Base-by-base conservation (phyloP, 108 stramenopile genomes). In the Mayamaea pseudoterrestris region DNA sequence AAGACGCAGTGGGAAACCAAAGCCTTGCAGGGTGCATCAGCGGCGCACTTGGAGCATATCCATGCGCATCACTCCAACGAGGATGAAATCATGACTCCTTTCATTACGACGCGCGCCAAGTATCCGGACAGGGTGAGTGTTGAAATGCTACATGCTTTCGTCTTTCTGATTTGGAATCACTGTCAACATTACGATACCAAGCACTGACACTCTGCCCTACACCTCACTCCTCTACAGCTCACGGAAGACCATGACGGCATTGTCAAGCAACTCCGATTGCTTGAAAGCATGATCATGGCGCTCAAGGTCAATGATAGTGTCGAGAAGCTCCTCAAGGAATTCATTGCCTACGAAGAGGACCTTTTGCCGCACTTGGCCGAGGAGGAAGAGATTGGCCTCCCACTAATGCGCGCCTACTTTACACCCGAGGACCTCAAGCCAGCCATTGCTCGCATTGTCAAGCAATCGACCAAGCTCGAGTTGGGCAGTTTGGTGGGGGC, bases 311-410 rank as follows among this genome's bases (percentile, higher is more conserved):
- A 55, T 11, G 62, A 53, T 45, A 35, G 22, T 9, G 39, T 68
- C 25, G 55, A 47, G 30, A 47, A 39, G 6, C 24, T 73, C 23
- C 14, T 25, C 13, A 24, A 28, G 3, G 49, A 50, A 41, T 53
- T 64, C n/a, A 11, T 42, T 12, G 35, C 34, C 2, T 73, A 73
- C 44, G 25, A 55, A 30, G 24, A 37, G 6, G 32, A 36, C 12
- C 58, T 74, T 37, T 14, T 45, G 14, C 67, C 63, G 14, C 73
- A 74, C 53, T 66, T 74, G 40, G 13, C 30, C 9, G 59, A 74
- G 29, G 73, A 74, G 46, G 73, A 74, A 53, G 53, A 20, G 0
- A 35, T 41, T 41, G 51, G 42, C 16, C 30, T 73, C 0, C 71
- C 66, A 11, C 50, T 73, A 23, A 29, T 32, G 11, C 57, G 66